These are phyloP conservation scores for Alternaria solani DNA, from an alignment of 2,329 filamentous ascomycete genomes.

Conservation along the genomic window DNA sequence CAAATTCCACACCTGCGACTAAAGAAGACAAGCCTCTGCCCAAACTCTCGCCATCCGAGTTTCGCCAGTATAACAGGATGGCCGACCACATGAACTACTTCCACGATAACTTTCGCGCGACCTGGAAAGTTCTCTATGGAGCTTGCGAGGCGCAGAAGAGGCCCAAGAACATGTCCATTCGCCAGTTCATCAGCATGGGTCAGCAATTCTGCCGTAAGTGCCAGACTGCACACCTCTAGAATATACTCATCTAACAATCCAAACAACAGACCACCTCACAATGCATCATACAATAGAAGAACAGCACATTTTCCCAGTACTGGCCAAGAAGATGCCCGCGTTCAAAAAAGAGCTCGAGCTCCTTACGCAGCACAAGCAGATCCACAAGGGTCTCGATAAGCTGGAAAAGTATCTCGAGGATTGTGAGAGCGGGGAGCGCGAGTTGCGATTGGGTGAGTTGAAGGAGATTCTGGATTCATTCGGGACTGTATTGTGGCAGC, in stretches of 20 bases:
- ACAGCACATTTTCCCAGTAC: conserved; percentile 77
- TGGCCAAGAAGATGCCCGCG: conserved; percentile 80
- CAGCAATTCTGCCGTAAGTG: conserved; percentile 67
- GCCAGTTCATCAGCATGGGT: conserved; percentile 72
- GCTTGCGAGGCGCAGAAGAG: conserved; percentile 69
- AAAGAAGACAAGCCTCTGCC: conserved; percentile 58
- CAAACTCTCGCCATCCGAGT: conserved; percentile 71
- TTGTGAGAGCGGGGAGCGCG: conserved; percentile 69
- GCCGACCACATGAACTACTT: conserved; percentile 79
- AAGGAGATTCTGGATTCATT: conserved; percentile 78
- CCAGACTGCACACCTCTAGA: background rate
- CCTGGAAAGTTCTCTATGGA: conserved; percentile 75
- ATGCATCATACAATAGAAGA: conserved; percentile 87
- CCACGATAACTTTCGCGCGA: conserved; percentile 49
- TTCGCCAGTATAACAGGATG: conserved; percentile 74
- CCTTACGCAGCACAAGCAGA: conserved; percentile 77
- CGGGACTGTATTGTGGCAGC: conserved; percentile 79
- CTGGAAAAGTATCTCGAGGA: conserved; percentile 71
- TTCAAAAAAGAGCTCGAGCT: conserved; percentile 73
- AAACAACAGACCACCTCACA: conserved; percentile 62
- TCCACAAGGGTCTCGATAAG: conserved; percentile 77
- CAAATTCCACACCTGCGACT: background rate
- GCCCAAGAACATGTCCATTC: conserved; percentile 69
- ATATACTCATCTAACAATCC: background rate
- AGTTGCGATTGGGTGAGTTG: conserved; percentile 65